These are phyloP conservation scores for Picea engelmannii DNA, from an alignment of 83 land plant genomes.

Conservation along the genomic window DNA sequence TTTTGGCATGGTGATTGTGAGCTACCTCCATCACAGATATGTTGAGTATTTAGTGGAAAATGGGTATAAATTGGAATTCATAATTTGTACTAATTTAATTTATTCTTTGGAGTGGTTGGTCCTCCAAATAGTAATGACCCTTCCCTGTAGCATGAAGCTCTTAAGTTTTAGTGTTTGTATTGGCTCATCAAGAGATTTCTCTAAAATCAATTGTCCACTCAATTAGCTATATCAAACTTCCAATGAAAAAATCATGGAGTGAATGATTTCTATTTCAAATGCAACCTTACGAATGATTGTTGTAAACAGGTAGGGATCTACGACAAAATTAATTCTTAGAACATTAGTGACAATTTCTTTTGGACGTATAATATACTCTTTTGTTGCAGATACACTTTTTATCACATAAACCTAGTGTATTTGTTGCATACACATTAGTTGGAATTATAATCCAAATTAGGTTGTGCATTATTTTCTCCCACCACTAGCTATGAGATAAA, in stretches of 20 bases:
- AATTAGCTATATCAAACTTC: constrained; percentile 1
- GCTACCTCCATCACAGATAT: neutral
- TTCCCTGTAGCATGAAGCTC: neutral
- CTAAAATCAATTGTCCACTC: constrained; percentile 14
- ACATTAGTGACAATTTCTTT: neutral
- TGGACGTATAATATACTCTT: constrained; percentile 11
- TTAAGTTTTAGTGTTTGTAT: constrained; percentile 10
- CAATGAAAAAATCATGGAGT: constrained; percentile 1
- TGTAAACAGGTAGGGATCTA: too few species aligned
- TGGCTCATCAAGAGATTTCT: constrained; percentile 5
- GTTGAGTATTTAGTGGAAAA: constrained; percentile 7
- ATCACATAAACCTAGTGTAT: neutral
- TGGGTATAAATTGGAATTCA: constrained; percentile 15
- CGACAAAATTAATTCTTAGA: too few species aligned
- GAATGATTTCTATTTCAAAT: constrained; percentile 12
- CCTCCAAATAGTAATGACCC: constrained; percentile 10
- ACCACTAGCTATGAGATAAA: neutral
- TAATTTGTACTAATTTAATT: constrained; percentile 1
- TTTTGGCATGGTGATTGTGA: too few species aligned
- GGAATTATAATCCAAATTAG: neutral
- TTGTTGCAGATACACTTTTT: neutral
- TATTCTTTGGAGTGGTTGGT: constrained; percentile 9
- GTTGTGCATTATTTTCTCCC: neutral
- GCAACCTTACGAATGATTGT: too few species aligned
- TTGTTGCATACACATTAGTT: neutral